Evolutionary conservation across 1,139 yeast genomes (phyloP), one percentile per base, ranked within the genome.

Genomic region (Hyphopichia pseudoburtonii): DNA sequence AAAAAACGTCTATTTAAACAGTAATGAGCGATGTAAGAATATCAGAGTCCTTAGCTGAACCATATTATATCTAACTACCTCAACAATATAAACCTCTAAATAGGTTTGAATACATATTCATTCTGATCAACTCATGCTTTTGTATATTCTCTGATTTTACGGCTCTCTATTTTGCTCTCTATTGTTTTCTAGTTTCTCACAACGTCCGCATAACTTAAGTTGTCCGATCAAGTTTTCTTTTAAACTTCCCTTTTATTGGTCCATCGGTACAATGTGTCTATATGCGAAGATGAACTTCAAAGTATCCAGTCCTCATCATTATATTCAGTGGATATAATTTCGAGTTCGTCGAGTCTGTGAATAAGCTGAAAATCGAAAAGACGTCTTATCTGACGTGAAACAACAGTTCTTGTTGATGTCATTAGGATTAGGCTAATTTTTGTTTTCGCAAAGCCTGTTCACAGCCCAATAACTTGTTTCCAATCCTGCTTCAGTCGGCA

Each of bases 211-310:
- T 62, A 60, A 67, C 73, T 67, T 67, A 67, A 67, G 73, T 67
- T 66, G 72, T 37, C 68, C 70, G 71, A 49, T 65, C 56, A 47
- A 52, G 57, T 49, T 49, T 42, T 15, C 32, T 22, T 15, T 29
- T 26, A 33, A 46, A 51, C 50, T 46, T 44, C 47, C 47, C 41
- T 40, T 44, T 30, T 32, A 32, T 46, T 25, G 64, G 59, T 41
- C 64, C 68, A 62, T 57, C 74, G 75, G 70, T 52, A 52, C 74
- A 65, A 70, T 70, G 77, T 71, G 77, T 71, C 77, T 60, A 62
- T 70, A 62, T 71, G 77, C 77, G 73, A 46, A 71, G 53, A 71
- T 24, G 24, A 47, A 54, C 15, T 21, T 22, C 15, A 11, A 34
- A 15, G 17, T 36, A 36, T 38, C 42, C 35, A 9, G 18, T 27